These are phyloP conservation scores for Setaria italica DNA, from an alignment of 202 grass and related monocot species.

Conservation along the genomic window DNA sequence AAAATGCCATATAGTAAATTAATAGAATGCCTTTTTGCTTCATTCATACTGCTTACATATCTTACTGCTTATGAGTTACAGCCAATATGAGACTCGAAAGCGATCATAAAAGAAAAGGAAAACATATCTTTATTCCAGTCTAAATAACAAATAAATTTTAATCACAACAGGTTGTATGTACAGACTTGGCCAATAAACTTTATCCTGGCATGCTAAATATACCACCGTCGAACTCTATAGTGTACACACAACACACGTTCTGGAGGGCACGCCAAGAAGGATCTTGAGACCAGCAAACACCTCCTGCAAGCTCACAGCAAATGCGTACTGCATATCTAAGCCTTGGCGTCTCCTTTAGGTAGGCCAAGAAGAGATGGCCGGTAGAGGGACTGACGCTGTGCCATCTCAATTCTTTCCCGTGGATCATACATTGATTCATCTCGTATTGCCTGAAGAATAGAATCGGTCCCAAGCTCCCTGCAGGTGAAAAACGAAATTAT, in stretches of 20 bases:
- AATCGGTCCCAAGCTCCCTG: slow-evolving; percentile 68
- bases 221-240: not conserved
- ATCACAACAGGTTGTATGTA: slow-evolving; percentile 37
- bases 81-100: not conserved
- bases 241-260: slow-evolving; percentile 27
- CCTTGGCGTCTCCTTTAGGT: slow-evolving; percentile 41
- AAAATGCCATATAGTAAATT: not conserved
- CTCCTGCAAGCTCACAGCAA: not conserved
- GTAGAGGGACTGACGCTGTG: slow-evolving; percentile 73
- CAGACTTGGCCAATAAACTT: slow-evolving; percentile 9
- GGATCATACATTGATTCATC: slow-evolving; percentile 97
- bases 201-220: slow-evolving; percentile 11
- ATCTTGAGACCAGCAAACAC: not conserved
- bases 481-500: not conserved
- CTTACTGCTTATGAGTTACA: not conserved
- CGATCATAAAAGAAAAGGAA: not conserved
- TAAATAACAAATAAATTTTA: slow-evolving; percentile 34
- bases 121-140: slow-evolving; percentile 1
- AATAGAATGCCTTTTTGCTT: not conserved
- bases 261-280: not conserved
- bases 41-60: not conserved
- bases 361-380: slow-evolving; percentile 80
- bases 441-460: slow-evolving; percentile 87
- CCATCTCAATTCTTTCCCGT: slow-evolving; percentile 80
- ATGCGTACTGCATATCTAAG: slow-evolving; percentile 33